phyloP scores from a whole-genome alignment of 768 basidiomycete species.

The Leucosporidium yakuticum region DNA sequence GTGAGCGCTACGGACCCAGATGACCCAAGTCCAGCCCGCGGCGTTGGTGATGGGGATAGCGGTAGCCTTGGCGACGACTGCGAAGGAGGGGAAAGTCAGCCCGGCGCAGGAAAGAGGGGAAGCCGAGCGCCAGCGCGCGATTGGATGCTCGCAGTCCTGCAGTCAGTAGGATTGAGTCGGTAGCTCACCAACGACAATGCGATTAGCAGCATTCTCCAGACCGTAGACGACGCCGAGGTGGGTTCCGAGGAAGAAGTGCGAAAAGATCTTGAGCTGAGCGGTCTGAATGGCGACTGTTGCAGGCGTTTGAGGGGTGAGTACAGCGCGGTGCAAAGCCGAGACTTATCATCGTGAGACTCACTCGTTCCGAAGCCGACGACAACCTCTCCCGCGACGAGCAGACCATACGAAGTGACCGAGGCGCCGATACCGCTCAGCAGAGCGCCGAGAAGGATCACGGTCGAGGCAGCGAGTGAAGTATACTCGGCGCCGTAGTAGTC shows the following conservation, averaged over 20 bases:
- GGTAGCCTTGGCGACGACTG: constrained; percentile 7
- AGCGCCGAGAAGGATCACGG: constrained; percentile 16
- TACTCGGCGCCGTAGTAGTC: constrained; percentile 21
- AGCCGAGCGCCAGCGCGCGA: too few species aligned
- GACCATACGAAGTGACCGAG: neutral
- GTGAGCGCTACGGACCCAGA: constrained; percentile 18
- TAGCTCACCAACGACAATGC: neutral
- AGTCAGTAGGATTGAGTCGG: too few species aligned
- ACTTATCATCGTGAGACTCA: too few species aligned
- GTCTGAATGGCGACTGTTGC: constrained; percentile 13
- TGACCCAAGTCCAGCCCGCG: constrained; percentile 8
- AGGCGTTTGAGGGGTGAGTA: neutral
- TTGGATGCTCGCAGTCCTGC: too few species aligned
- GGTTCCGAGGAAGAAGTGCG: constrained; percentile 5
- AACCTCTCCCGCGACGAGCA: constrained; percentile 14
- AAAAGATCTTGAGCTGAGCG: constrained; percentile 11
- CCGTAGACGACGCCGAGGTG: constrained; percentile 13
- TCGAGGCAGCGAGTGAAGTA: neutral
- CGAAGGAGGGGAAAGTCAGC: too few species aligned
- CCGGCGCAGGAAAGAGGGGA: too few species aligned
- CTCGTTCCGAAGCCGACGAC: constrained; percentile 12
- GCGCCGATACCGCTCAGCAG: constrained; percentile 11
- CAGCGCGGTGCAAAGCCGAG: too few species aligned
- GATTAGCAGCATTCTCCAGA: constrained; percentile 4
- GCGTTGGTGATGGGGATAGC: constrained; percentile 15